Conservation (phyloP, 805 yeast genomes). For the Ogataea allantospora region DNA sequence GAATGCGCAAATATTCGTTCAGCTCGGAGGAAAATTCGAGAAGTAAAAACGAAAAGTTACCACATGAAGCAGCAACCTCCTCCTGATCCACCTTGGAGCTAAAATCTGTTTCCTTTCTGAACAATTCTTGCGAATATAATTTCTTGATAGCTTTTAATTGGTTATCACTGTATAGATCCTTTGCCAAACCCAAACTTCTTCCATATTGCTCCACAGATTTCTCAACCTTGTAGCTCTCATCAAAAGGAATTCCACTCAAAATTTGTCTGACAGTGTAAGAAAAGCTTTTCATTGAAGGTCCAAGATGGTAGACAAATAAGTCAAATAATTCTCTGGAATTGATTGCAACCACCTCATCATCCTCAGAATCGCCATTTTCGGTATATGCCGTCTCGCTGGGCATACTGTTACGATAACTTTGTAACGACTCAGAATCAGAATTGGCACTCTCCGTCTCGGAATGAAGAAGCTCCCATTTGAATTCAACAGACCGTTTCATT, state of each 20-base stretch:
- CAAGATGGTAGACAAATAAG: conserved; percentile 62
- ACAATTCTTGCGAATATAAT: conserved; percentile 56
- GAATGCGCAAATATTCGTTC: conserved; percentile 41
- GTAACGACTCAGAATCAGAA: conserved; percentile 13
- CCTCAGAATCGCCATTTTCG: conserved; percentile 27
- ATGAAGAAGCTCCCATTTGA: conserved; percentile 58
- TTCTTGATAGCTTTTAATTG: conserved; percentile 56
- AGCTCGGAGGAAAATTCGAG: conserved; percentile 63
- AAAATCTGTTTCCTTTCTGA: conserved; percentile 38
- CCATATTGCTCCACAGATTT: conserved; percentile 43
- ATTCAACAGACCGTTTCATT: conserved; percentile 62
- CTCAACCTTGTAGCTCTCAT: conserved; percentile 36
- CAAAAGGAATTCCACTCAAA: conserved; percentile 58
- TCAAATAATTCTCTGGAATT: conserved; percentile 53
- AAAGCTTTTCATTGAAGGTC: conserved; percentile 71
- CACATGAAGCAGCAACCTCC: conserved; percentile 82
- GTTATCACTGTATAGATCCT: conserved; percentile 52
- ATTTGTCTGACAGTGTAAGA: conserved; percentile 62
- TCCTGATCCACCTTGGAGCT: conserved; percentile 60
- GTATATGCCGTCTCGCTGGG: background rate
- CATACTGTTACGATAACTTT: conserved; percentile 10
- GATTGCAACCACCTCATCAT: conserved; percentile 27
- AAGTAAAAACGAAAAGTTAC: conserved; percentile 68
- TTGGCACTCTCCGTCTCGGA: background rate
- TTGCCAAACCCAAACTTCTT: conserved; percentile 48